Conservation (phyloP, 208 protist genomes). For the Leishmania amazonensis region DNA sequence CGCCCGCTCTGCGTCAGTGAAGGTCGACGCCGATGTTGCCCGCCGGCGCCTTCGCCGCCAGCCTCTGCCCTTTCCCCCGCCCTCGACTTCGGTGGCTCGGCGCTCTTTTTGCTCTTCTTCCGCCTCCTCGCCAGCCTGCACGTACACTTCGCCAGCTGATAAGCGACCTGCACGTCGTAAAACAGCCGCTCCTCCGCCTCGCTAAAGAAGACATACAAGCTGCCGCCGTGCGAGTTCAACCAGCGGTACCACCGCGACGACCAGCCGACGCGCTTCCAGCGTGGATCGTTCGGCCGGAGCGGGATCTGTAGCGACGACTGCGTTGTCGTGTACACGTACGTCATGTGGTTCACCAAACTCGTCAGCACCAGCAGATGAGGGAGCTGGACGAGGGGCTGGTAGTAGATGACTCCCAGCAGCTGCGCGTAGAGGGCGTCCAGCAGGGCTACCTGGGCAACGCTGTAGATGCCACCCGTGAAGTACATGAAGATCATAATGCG, state of each 20-base stretch:
- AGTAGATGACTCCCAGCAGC: conserved; percentile 62
- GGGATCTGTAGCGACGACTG: conserved; percentile 58
- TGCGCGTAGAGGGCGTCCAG: conserved; percentile 50
- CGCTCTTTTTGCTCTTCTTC: neutral
- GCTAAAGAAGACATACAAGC: conserved; percentile 80
- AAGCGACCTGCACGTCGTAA: conserved; percentile 51
- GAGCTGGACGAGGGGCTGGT: conserved; percentile 69
- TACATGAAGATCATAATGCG: conserved; percentile 87
- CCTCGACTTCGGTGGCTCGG: neutral
- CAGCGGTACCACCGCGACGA: conserved; percentile 77
- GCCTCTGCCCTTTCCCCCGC: neutral
- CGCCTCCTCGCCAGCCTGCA: neutral
- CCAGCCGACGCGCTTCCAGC: conserved; percentile 75
- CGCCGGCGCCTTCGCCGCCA: neutral
- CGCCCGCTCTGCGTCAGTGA: neutral
- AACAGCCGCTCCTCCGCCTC: conserved; percentile 73
- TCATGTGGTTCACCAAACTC: conserved; percentile 75
- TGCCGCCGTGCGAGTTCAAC: conserved; percentile 77
- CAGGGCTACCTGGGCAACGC: conserved; percentile 51
- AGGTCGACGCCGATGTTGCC: neutral
- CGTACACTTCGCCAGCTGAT: conserved; percentile 17
- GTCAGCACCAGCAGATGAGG: conserved; percentile 67
- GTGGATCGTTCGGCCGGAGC: conserved; percentile 55
- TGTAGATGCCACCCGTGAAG: conserved; percentile 59
- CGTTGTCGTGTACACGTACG: conserved; percentile 76